Evolutionary conservation across 139 green algal species (phyloP), one percentile per base, ranked within the genome.

Genomic region (Eudorina sp.): DNA sequence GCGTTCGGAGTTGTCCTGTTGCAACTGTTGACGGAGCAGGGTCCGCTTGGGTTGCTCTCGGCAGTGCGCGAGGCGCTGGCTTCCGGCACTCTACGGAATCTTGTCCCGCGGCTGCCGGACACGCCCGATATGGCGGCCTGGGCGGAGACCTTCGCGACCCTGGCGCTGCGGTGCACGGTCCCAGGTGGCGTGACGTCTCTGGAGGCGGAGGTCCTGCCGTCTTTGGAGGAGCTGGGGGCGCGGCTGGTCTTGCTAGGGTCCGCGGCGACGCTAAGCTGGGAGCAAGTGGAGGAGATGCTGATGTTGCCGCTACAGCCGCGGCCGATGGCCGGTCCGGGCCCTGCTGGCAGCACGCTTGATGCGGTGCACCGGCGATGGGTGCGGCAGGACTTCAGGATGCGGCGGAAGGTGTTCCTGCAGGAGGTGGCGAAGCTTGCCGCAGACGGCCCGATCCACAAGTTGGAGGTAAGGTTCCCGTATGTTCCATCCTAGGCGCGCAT

Each of bases 261-360:
- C 41, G 85, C 80, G 0, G 88, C 84, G 9, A 79, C 81, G 60
- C 92, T 94, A 69, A 93, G 89, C 14, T 95, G 92, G 92, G 92
- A 95, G 85, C 90, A 93, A 89, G 86, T 95, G 43, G 92, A 95
- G 86, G 92, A 95, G 88, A 88, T 95, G 92, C 53, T 95, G 53
- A 93, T 95, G 90, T 75, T 94, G 53, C 92, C 92, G 29, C 83
- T 95, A 45, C 89, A 95, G 74, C 92, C 90, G 36, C 66, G 90
- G 81, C 85, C 51, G 27, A 90, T 75, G 70, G 73, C 18, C 27
- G 58, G 55, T 2, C 38, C 58, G 3, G 89, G 75, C 18, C 38
- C 43, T 18, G 62, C n/a, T 16, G 51, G 69, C n/a, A 29, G 80
- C 40, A 40, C 18, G 45, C 29, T 76, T 40, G 80, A 86, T 21